phyloP scores from a whole-genome alignment of 805 yeast genomes.

The Teunomyces barrocoloradensis region DNA sequence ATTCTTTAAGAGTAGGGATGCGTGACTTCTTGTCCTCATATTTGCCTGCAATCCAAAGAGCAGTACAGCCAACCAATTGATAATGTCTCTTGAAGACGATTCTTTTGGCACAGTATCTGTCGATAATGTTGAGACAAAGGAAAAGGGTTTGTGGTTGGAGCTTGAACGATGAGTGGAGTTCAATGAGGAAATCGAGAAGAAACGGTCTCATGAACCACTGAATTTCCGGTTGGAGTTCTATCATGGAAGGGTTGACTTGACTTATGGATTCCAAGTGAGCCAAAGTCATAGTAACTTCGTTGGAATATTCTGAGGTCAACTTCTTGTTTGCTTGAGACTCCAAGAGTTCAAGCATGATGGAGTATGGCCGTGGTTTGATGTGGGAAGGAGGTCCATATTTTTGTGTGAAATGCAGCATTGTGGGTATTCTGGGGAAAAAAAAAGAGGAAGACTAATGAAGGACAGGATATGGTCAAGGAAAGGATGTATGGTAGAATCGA shows the following conservation, averaged over 20 bases:
- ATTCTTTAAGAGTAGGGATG: slow-evolving; percentile 55
- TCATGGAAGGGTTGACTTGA: slow-evolving; percentile 51
- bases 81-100: slow-evolving; percentile 47
- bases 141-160: slow-evolving; percentile 44
- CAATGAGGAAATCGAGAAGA: slow-evolving; percentile 42
- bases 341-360: slow-evolving; percentile 43
- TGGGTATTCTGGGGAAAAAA: not conserved
- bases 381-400: slow-evolving; percentile 28
- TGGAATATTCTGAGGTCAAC: slow-evolving; percentile 42
- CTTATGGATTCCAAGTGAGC: slow-evolving; percentile 39
- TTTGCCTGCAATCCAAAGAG: slow-evolving; percentile 47
- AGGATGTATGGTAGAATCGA: not conserved
- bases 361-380: slow-evolving; percentile 33
- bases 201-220: slow-evolving; percentile 51
- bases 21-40: slow-evolving; percentile 60
- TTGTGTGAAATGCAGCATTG: slow-evolving; percentile 3
- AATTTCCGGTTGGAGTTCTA: slow-evolving; percentile 45
- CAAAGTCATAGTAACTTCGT: slow-evolving; percentile 37
- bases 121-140: slow-evolving; percentile 43
- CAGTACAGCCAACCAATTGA: slow-evolving; percentile 47
- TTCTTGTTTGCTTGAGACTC: slow-evolving; percentile 46
- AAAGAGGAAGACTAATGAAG: not conserved
- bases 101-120: slow-evolving; percentile 45
- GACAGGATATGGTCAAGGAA: not conserved
- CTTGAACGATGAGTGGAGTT: slow-evolving; percentile 41